Conservation (phyloP, 257 asterid genomes). For the Penstemon newberryi region DNA sequence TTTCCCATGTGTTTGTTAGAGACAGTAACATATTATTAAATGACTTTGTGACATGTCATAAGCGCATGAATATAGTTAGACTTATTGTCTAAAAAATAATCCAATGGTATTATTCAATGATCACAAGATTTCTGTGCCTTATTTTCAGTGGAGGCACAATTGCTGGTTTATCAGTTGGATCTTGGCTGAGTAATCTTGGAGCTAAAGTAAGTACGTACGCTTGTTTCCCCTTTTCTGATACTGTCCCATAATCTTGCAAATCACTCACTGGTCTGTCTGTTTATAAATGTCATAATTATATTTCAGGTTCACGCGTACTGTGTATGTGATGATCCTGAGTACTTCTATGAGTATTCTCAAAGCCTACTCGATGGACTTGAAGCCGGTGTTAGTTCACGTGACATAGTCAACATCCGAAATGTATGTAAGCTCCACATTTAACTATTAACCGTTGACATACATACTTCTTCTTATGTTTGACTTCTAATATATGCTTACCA, state of each 20-base stretch:
- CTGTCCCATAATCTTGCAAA: conserved; percentile 6
- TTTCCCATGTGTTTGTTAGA: neutral
- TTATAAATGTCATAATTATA: conserved; percentile 17
- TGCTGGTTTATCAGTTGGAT: conserved; percentile 85
- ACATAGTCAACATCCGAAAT: conserved; percentile 66
- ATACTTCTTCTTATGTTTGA: neutral
- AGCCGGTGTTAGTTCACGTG: conserved; percentile 73
- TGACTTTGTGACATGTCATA: neutral
- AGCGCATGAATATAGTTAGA: neutral
- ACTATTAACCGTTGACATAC: too few relatives aligned
- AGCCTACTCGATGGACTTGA: conserved; percentile 79
- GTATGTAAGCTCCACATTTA: conserved; percentile 61
- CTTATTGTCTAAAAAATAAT: neutral
- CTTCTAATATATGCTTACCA: neutral
- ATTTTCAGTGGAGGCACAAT: conserved; percentile 91
- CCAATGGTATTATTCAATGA: conserved; percentile 1
- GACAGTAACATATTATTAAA: neutral
- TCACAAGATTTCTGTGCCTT: conserved; percentile 17
- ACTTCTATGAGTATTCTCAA: conserved; percentile 77
- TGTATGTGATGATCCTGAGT: conserved; percentile 92
- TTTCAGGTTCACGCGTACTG: conserved; percentile 73
- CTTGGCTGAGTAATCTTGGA: conserved; percentile 67
- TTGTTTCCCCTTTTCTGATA: conserved; percentile 7
- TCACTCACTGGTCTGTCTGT: neutral
- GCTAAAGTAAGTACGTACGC: conserved; percentile 70